Conservation (phyloP, 2,329 filamentous ascomycete genomes). For the Alternaria tenuissima region DNA sequence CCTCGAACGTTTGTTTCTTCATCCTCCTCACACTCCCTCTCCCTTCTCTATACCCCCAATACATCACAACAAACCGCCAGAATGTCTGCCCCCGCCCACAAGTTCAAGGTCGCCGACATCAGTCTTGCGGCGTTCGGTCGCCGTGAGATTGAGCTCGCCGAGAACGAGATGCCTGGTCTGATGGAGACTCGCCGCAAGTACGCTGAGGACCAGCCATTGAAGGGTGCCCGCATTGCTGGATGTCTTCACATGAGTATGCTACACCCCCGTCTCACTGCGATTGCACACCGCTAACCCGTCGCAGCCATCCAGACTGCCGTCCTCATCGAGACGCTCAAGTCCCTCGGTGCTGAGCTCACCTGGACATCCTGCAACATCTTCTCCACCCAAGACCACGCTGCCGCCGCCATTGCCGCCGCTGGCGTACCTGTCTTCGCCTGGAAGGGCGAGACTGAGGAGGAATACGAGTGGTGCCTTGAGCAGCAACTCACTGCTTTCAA, state of each 20-base stretch:
- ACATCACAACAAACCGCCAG: slow-evolving; percentile 43
- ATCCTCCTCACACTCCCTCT: slow-evolving; percentile 22
- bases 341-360: slow-evolving; percentile 96
- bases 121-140: slow-evolving; percentile 96
- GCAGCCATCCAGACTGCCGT: slow-evolving; percentile 96
- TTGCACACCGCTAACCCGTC: slow-evolving; percentile 22
- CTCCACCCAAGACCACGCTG: slow-evolving; percentile 98
- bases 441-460: slow-evolving; percentile 97
- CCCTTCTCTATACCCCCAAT: slow-evolving; percentile 18
- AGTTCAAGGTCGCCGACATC: slow-evolving; percentile 99
- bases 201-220: slow-evolving; percentile 88
- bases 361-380: slow-evolving; percentile 99
- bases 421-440: slow-evolving; percentile 88
- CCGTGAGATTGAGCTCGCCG: slow-evolving; percentile 98
- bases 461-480: slow-evolving; percentile 99
- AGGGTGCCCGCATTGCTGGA: slow-evolving; percentile 93
- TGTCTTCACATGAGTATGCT: slow-evolving; percentile 93
- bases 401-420: slow-evolving; percentile 91
- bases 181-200: slow-evolving; percentile 96
- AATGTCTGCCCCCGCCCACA: slow-evolving; percentile 81
- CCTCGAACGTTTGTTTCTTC: slow-evolving; percentile 9
- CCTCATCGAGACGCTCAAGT: slow-evolving; percentile 95
- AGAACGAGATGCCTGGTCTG: slow-evolving; percentile 92
- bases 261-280: background rate
- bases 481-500: slow-evolving; percentile 98